These are phyloP conservation scores for Ilyonectria sp. DNA, from an alignment of 2,329 filamentous ascomycete species.

Conservation along the genomic window DNA sequence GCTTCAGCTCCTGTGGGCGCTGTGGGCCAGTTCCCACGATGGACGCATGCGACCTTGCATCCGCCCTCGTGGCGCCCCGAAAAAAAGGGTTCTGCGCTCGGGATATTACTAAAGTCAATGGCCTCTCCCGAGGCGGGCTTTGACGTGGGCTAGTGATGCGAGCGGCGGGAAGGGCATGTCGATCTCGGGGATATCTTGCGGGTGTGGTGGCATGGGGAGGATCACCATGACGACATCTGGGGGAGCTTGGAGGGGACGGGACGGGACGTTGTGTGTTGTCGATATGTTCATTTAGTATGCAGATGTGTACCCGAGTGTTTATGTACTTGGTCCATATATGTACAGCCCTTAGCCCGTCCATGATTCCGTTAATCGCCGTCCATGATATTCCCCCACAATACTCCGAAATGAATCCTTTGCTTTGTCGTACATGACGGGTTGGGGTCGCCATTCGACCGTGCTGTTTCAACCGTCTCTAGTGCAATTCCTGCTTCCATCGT, in stretches of 20 bases:
- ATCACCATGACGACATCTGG: not conserved
- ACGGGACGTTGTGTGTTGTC: not conserved
- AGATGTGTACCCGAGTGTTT: not conserved
- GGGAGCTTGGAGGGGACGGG: not conserved
- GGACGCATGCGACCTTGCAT: not conserved
- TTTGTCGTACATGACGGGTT: constrained; percentile 5
- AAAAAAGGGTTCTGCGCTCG: not conserved
- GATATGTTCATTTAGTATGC: not conserved
- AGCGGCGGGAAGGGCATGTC: not conserved
- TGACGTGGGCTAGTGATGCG: not conserved
- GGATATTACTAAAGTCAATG: not conserved
- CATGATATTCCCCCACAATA: not conserved
- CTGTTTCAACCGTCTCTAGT: not conserved
- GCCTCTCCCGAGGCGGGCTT: not conserved
- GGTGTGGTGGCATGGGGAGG: not conserved
- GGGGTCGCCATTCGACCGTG: not conserved
- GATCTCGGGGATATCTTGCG: not conserved
- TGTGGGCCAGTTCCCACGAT: not conserved
- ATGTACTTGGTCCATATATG: not conserved
- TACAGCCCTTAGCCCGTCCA: not conserved
- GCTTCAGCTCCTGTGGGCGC: not conserved
- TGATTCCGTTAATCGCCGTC: constrained; percentile 5
- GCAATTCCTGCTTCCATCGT: not conserved
- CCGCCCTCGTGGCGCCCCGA: not conserved
- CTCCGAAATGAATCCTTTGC: not conserved